A percentile compares a stretch with the other conserved stretches of the same genome.
Evolutionary conservation across 2,329 filamentous ascomycete species (phyloP).

Genomic region (Alternaria hordeiaustralica): DNA sequence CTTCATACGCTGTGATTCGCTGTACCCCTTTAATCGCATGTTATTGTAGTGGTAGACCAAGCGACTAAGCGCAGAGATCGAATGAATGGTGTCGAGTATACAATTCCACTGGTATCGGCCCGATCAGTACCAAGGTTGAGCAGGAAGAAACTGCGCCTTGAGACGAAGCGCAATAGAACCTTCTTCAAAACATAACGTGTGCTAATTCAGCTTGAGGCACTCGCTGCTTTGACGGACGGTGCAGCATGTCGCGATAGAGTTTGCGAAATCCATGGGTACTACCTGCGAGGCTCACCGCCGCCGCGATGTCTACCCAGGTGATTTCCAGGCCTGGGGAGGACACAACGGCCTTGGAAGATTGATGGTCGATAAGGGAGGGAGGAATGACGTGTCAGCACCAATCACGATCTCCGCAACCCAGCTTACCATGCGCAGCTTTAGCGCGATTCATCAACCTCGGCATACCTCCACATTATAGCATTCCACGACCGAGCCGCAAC

Average conservation of each 20-base stretch:
- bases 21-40: not conserved
- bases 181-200: not conserved
- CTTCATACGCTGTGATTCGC: not conserved
- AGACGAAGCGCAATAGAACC: not conserved
- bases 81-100: not conserved
- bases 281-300: not conserved
- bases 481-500: not conserved
- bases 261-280: not conserved
- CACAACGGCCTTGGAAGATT: not conserved
- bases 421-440: not conserved
- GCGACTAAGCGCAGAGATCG: not conserved
- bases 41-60: not conserved
- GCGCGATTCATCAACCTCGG: constrained; percentile 9
- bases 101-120: not conserved
- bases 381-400: constrained; percentile 1
- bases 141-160: not conserved
- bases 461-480: constrained; percentile 3
- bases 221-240: not conserved
- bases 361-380: not conserved
- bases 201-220: not conserved
- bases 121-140: not conserved
- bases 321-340: not conserved
- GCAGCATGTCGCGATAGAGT: no score
- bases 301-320: not conserved
- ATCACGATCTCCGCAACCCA: constrained; percentile 4